Base-by-base conservation (phyloP, 2,329 filamentous ascomycete species). In the Aureobasidium sp. region DNA sequence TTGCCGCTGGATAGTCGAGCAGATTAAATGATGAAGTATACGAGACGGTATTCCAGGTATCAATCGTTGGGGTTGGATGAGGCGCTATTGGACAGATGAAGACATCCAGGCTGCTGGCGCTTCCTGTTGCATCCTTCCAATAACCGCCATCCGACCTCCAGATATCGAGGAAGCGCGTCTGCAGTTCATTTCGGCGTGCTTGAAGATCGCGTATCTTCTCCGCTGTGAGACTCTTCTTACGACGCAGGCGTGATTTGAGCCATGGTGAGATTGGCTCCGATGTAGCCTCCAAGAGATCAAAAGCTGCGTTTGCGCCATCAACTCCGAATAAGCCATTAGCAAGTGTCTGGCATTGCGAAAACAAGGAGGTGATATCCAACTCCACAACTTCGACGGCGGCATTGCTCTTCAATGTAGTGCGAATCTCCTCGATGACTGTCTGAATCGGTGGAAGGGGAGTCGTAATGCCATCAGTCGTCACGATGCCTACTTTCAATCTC, bases 51-150 rank as follows among this genome's bases (percentile, higher is more conserved):
- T 86, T 86, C 73, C 84, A 88, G 2, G 79, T 75, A 72, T 88
- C 86, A 61, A 86, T 80, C 10, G 80, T 77, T 1, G 85, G 83
- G 0, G 85, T 79, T 0, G 85, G 83, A 70, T 88, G 86, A 2
- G 85, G 84, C 15, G 85, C 85, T 0, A 87, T 76, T 0, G 85
- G 86, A 65, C 81, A 84, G 61, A 88, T 79, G 57, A 88, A 80
- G 0, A 84, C 83, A 74, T 88, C 85, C 4, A 71, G 50, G 70
- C 69, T 41, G 39, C 64, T 34, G 51, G 24, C 61, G 59, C 61
- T 62, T 46, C 32, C 34, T 20, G 39, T 62, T 29, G 59, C 39
- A 53, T 63, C n/a, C 39, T 64, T 46, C 39, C 76, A 74, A 15
- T 75, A 69, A 15, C 71, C 72, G 59, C 72, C 69, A 8, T 70